phyloP scores from a whole-genome alignment of 371 early-diverging fungal species.

The Neoconidiobolus thromboides region DNA sequence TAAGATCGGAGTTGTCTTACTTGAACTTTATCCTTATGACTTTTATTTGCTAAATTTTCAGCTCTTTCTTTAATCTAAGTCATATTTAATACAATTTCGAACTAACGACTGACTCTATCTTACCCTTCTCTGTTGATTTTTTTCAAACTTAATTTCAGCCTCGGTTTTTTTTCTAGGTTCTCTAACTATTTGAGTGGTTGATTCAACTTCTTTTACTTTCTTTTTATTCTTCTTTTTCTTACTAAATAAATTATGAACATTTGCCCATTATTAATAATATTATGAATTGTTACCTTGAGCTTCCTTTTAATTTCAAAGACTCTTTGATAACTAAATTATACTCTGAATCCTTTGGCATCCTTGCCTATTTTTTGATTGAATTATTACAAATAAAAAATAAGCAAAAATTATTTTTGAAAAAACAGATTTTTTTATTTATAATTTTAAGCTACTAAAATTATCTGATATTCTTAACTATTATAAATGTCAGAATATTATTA shows the following conservation, averaged over 20 bases:
- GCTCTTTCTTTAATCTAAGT: neutral
- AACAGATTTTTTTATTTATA: too few species aligned
- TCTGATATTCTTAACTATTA: too few species aligned
- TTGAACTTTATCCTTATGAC: constrained; percentile 1
- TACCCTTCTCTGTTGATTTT: neutral
- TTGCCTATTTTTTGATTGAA: too few species aligned
- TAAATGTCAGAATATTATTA: too few species aligned
- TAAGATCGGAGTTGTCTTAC: neutral
- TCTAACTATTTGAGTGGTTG: neutral
- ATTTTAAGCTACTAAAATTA: too few species aligned
- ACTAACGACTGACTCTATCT: neutral
- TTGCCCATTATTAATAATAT: neutral
- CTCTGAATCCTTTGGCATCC: neutral
- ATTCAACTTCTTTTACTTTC: neutral
- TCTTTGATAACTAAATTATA: neutral
- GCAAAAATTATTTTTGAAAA: too few species aligned
- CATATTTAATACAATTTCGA: neutral
- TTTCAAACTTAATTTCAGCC: neutral
- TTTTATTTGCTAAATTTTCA: neutral
- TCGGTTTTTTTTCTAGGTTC: neutral
- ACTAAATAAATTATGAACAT: neutral
- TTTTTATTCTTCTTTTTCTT: neutral
- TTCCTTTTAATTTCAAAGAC: neutral
- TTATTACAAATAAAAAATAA: too few species aligned
- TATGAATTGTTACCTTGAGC: neutral